These are phyloP conservation scores for Calonectria pauciramosa DNA, from an alignment of 2,329 filamentous ascomycete genomes.

Conservation along the genomic window DNA sequence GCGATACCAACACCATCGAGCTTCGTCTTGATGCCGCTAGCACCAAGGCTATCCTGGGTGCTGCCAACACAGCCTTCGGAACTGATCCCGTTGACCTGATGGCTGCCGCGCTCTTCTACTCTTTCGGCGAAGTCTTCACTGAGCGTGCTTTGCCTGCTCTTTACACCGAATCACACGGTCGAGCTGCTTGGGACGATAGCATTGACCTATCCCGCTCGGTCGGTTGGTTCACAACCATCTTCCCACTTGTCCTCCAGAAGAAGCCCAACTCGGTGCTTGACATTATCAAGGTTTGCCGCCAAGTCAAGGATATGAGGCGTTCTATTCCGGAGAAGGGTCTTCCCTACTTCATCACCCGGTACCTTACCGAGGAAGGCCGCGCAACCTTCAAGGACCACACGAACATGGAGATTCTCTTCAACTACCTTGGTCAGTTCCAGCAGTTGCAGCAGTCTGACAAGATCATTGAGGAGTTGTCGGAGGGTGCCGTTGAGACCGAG, in stretches of 20 bases:
- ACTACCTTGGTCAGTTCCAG: constrained; percentile 40
- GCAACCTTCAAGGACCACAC: constrained; percentile 46
- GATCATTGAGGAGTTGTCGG: neutral
- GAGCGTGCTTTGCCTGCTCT: constrained; percentile 44
- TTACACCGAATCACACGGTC: constrained; percentile 51
- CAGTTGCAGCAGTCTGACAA: constrained; percentile 35
- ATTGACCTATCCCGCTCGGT: constrained; percentile 50
- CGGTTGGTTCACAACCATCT: constrained; percentile 54
- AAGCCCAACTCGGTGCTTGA: neutral
- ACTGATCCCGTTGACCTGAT: constrained; percentile 50
- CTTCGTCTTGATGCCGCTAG: constrained; percentile 7
- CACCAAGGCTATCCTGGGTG: neutral
- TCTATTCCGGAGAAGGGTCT: constrained; percentile 35
- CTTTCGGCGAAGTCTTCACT: constrained; percentile 43
- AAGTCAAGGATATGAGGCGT: constrained; percentile 39
- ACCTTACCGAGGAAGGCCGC: constrained; percentile 35
- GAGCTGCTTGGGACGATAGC: constrained; percentile 46
- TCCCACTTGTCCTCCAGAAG: constrained; percentile 35
- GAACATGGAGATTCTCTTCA: constrained; percentile 48
- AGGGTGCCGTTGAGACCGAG: neutral
- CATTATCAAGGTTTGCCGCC: constrained; percentile 18
- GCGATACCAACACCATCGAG: constrained; percentile 13
- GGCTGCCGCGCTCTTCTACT: constrained; percentile 42
- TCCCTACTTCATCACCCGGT: constrained; percentile 36
- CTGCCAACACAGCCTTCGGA: constrained; percentile 35